phyloP scores from a whole-genome alignment of 2,329 filamentous ascomycete genomes.

The Arthroderma sp. region DNA sequence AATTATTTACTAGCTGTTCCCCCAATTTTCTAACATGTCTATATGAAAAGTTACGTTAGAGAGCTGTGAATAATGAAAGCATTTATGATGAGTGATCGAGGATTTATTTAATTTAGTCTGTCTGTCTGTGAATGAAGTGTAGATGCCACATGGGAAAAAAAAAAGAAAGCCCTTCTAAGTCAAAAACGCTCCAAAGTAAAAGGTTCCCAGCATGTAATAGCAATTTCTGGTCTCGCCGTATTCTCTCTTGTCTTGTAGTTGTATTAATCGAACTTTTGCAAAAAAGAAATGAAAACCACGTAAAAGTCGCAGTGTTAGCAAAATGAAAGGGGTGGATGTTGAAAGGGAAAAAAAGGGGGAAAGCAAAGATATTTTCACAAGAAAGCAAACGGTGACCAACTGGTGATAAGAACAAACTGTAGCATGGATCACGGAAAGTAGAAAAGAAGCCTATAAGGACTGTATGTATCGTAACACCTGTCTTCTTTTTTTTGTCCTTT shows the following conservation, averaged over 20 bases:
- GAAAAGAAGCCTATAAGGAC: background rate
- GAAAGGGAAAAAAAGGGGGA: background rate
- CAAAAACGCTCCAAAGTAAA: background rate
- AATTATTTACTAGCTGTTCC: background rate
- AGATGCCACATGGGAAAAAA: background rate
- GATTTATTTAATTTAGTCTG: background rate
- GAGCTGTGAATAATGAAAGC: background rate
- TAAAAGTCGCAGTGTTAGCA: background rate
- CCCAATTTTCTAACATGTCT: background rate
- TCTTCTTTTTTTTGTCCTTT: background rate
- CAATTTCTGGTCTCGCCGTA: conserved; percentile 5
- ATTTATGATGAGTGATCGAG: background rate
- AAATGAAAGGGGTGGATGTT: background rate
- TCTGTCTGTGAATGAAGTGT: conserved; percentile 3
- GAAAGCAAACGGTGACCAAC: background rate
- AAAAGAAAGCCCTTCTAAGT: background rate
- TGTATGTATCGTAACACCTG: conserved; percentile 5
- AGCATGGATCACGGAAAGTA: background rate
- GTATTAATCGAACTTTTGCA: conserved; percentile 4
- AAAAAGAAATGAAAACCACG: background rate
- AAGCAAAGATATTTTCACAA: background rate
- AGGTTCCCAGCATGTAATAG: background rate
- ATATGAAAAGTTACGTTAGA: background rate
- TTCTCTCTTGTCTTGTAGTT: conserved; percentile 3
- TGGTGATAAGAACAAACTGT: background rate